Evolutionary conservation across 768 basidiomycete species (phyloP), one percentile per base, ranked within the genome.

Genomic region (Kwoniella sp.): DNA sequence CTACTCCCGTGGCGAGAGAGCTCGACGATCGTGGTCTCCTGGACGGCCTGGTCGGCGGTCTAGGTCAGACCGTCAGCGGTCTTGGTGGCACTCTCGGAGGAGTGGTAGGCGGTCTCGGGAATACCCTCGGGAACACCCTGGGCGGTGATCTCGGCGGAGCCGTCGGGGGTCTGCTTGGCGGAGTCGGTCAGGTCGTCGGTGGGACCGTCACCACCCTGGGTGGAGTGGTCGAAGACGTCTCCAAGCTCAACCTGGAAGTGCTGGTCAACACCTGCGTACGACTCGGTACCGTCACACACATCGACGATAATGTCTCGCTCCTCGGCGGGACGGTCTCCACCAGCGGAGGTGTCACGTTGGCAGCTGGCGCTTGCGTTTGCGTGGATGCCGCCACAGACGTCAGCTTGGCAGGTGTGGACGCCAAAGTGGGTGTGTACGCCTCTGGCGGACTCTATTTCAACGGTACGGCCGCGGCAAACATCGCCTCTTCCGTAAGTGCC

Each of bases 311-410:
- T 15, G 52, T 23, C n/a, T 19, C 25, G 10, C 38, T 40, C 0
- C 26, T 23, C 7, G 46, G 46, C 5, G 46, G 43, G 3, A 34
- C 44, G n/a, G 41, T 48, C 2, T 20, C 20, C 23, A 38, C 47
- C 8, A 25, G 11, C 23, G 41, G 27, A 22, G 52, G 44, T 1
- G 40, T 55, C 2, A 43, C 38, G 12, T 26, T 55, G 12, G 47
- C 31, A 17, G 53, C 53, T 27, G 53, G 53, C 10, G 47, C 53
- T 15, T 55, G 53, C 44, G 34, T 55, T 9, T 55, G 53, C 38
- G 53, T 55, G 3, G 53, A 55, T 38, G 53, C 53, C 17, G 40
- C 46, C 19, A 26, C 53, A 10, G 37, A 38, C 3, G 52, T 39
- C 3, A 25, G 45, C 1, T 23, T 54, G 1, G 28, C 34, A 28